Percentiles rank a stretch among this genome's conserved stretches.
These are phyloP conservation scores for Rhodofomes roseus DNA, from an alignment of 1,284 basidiomycete species.

Conservation along the genomic window DNA sequence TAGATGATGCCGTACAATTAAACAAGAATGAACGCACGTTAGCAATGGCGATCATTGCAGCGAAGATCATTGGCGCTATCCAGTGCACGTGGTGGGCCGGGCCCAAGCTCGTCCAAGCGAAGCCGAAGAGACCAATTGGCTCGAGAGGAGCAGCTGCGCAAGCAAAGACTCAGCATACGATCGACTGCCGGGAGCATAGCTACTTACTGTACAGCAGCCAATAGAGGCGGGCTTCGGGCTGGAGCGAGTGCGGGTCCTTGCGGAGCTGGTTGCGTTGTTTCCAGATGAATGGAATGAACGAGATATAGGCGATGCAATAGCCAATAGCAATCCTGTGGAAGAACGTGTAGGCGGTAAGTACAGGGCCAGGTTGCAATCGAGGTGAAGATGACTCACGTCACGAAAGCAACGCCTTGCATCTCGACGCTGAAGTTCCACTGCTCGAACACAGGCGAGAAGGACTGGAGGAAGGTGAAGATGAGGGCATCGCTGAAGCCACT, in stretches of 20 bases:
- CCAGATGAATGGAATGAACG: constrained; percentile 1
- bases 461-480: constrained; percentile 1
- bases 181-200: neutral
- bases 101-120: neutral
- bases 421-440: neutral
- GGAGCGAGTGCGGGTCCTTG: neutral
- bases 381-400: neutral
- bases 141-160: neutral
- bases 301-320: neutral
- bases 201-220: constrained; percentile 1
- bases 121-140: neutral
- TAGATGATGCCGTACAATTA: no score
- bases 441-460: neutral
- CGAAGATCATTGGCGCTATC: neutral
- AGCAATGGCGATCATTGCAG: neutral
- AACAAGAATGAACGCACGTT: neutral
- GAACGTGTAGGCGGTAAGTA: neutral
- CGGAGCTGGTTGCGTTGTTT: constrained; percentile 1
- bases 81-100: neutral
- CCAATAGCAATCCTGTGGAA: neutral
- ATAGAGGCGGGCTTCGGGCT: neutral
- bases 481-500: neutral
- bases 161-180: neutral
- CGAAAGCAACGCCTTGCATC: neutral
- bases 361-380: neutral